phyloP scores from a whole-genome alignment of 2,329 filamentous ascomycete species.

The Sporothrix inflata region DNA sequence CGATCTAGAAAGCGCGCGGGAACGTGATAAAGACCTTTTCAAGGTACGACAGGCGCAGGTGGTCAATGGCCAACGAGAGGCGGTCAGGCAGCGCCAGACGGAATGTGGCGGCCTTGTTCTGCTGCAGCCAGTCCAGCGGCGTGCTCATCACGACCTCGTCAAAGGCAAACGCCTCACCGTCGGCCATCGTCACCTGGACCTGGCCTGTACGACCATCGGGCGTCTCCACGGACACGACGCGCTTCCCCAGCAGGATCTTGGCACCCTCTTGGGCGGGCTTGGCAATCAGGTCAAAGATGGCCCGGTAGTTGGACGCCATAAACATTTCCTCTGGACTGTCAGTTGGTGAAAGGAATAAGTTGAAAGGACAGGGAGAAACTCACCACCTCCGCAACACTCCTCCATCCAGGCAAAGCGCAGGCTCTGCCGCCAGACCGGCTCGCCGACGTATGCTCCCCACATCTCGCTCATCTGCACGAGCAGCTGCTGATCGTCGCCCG shows the following conservation, averaged over 20 bases:
- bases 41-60: conserved; percentile 37
- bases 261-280: conserved; percentile 51
- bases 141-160: conserved; percentile 57
- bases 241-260: conserved; percentile 51
- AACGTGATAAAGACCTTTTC: conserved; percentile 40
- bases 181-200: conserved; percentile 49
- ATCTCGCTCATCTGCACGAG: conserved; percentile 59
- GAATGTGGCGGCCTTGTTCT: conserved; percentile 49
- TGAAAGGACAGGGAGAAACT: conserved; percentile 28
- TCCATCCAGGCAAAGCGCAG: conserved; percentile 68
- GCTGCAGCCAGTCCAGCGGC: conserved; percentile 58
- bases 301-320: conserved; percentile 62
- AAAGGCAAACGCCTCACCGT: conserved; percentile 45
- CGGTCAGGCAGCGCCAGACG: conserved; percentile 47
- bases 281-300: conserved; percentile 58
- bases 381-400: conserved; percentile 65
- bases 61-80: conserved; percentile 50
- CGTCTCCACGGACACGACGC: conserved; percentile 46
- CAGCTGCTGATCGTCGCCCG: conserved; percentile 50
- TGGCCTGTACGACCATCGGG: conserved; percentile 34
- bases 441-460: conserved; percentile 68
- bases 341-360: not conserved
- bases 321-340: conserved; percentile 58
- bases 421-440: conserved; percentile 61
- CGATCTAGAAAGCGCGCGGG: conserved; percentile 37